These are phyloP conservation scores for Parmelia sp. DNA, from an alignment of 495 filamentous ascomycete species.

Conservation along the genomic window DNA sequence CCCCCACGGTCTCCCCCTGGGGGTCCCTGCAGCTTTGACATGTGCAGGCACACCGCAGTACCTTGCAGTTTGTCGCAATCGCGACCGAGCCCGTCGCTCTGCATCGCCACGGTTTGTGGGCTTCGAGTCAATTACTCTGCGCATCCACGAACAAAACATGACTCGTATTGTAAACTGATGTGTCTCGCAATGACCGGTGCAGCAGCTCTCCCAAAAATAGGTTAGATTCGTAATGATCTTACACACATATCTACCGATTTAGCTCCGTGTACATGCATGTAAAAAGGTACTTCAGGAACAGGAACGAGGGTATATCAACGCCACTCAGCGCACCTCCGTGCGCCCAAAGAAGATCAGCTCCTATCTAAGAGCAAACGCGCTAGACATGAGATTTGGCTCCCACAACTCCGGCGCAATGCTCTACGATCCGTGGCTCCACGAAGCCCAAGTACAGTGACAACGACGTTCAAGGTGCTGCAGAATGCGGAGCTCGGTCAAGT, in stretches of 20 bases:
- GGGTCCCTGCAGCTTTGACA: background rate
- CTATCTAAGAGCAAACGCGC: background rate
- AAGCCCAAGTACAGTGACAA: background rate
- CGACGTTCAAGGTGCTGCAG: too few relatives aligned
- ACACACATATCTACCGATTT: background rate
- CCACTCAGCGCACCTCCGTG: background rate
- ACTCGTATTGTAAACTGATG: too few relatives aligned
- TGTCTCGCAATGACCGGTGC: background rate
- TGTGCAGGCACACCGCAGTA: background rate
- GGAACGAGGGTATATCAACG: background rate
- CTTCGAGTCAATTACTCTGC: background rate
- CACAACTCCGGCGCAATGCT: slow-evolving; percentile 9
- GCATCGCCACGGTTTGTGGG: background rate
- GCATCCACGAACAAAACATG: too few relatives aligned
- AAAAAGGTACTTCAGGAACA: background rate
- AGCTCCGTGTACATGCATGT: background rate
- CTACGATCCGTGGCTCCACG: background rate
- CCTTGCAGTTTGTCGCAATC: background rate
- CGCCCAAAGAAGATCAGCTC: background rate
- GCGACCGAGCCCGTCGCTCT: background rate
- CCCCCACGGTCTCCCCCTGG: too few relatives aligned
- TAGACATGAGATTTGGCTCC: background rate
- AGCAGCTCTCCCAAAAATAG: background rate
- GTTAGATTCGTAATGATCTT: background rate
- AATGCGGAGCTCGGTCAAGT: background rate